Conservation (phyloP, 139 green algal species). For the Haematococcus lacustris region DNA sequence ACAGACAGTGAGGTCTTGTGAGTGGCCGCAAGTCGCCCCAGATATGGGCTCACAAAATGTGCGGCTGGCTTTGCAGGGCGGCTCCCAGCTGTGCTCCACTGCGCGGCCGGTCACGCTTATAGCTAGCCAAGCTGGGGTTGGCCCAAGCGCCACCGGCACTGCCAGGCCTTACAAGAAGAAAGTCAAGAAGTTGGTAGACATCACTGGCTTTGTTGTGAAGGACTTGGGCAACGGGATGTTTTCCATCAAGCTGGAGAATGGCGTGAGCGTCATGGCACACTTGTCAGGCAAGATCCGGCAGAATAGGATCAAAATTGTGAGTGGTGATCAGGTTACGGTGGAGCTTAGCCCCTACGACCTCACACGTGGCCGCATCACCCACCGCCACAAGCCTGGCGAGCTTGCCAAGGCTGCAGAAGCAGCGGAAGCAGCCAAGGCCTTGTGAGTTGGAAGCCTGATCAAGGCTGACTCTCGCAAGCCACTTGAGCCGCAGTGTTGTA, state of each 20-base stretch:
- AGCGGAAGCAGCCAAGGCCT: no score
- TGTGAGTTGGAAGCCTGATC: no score
- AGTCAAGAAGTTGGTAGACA: slow-evolving; percentile 38
- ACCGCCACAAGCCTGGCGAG: slow-evolving; percentile 29
- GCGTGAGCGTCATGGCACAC: slow-evolving; percentile 55
- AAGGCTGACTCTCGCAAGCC: no score
- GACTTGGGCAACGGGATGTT: slow-evolving; percentile 50
- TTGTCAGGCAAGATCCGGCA: slow-evolving; percentile 64
- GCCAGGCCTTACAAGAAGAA: slow-evolving; percentile 20
- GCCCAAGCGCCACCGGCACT: background rate
- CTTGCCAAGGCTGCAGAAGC: background rate
- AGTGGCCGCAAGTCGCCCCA: no score
- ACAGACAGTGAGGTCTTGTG: no score
- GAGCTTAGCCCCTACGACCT: slow-evolving; percentile 47
- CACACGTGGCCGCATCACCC: slow-evolving; percentile 24
- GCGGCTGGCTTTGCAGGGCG: no score
- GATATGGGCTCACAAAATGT: no score
- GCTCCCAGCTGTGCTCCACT: no score
- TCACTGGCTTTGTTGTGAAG: slow-evolving; percentile 32
- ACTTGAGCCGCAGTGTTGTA: no score
- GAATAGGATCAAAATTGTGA: slow-evolving; percentile 65
- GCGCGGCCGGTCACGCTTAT: no score
- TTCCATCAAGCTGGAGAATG: slow-evolving; percentile 54
- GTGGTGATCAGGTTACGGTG: slow-evolving; percentile 49
- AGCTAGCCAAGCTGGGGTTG: background rate